Percentiles rank a stretch among this genome's conserved stretches.
Conservation (phyloP, 2,329 filamentous ascomycete genomes). For the Stachybotrys chartarum region DNA sequence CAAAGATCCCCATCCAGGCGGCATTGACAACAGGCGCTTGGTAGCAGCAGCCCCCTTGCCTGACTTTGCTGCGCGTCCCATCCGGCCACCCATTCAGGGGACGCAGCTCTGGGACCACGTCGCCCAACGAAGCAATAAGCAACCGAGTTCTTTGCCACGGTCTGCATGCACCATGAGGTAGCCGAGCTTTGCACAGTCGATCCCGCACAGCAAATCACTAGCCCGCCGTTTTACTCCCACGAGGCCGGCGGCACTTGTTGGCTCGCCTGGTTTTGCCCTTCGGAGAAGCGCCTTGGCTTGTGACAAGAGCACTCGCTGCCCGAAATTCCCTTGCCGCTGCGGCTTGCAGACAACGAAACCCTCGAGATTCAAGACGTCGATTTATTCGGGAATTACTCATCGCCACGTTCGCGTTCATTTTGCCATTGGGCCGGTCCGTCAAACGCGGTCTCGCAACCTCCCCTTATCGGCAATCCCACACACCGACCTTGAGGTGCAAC, state of each 20-base stretch:
- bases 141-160: constrained; percentile 19
- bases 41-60: background rate
- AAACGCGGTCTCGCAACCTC: background rate
- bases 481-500: background rate
- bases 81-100: constrained; percentile 9
- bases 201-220: background rate
- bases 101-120: constrained; percentile 9
- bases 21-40: background rate
- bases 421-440: too few species aligned
- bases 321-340: background rate
- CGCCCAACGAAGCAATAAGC: constrained; percentile 22
- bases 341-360: too few species aligned
- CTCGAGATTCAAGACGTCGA: too few species aligned
- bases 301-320: background rate
- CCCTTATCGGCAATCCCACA: background rate
- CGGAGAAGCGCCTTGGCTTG: background rate
- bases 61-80: constrained; percentile 5
- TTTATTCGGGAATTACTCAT: too few species aligned
- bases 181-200: constrained; percentile 12
- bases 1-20: background rate
- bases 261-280: background rate
- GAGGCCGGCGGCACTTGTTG: background rate
- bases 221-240: background rate
- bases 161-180: constrained; percentile 36
- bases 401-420: too few species aligned